Evolutionary conservation across 768 basidiomycete species (phyloP), one percentile per base, ranked within the genome.

Genomic region (Tubosaeta brunneosetosa): DNA sequence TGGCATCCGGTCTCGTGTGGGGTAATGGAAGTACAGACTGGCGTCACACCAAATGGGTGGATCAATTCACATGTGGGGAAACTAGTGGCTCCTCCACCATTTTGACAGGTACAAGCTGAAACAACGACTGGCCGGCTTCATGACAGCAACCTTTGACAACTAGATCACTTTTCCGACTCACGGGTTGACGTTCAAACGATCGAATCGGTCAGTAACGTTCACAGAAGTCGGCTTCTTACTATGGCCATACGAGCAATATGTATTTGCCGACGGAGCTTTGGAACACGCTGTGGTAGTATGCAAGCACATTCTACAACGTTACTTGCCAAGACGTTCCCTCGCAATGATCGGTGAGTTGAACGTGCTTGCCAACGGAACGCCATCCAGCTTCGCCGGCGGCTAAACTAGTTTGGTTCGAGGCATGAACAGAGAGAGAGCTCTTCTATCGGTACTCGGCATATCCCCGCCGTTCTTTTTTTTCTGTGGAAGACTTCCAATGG

Each of bases 401-500:
- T 31, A 44, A 55, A 49, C 60, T 33, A 43, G 56, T 46, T 58
- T 40, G 50, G 38, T 59, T 55, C 36, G 45, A 4, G n/a, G 37
- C 37, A 38, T 37, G 38, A 32, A n/a, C 44, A 14, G 13, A 2
- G 29, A 9, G 3, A 4, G 13, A 13, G 6, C 33, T 16, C 29
- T 55, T 9, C 6, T 47, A 32, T 42, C 41, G 50, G 52, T 44
- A 59, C 49, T 42, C 41, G 50, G 52, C 46, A 59, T 51, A 59
- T 43, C 40, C 47, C 55, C 63, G 49, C 51, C 45, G 48, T 50
- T 49, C 40, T n/a, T 31, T 47, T 43, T 26, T 29, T 34, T 46
- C 8, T 46, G 25, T 26, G 37, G 40, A 61, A 66, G 58, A 19
- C 41, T 65, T 66, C 65, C 54, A 49, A 63, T 57, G 17, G 62